phyloP scores from a whole-genome alignment of 495 filamentous ascomycete genomes.

The Penicillium egyptiacum region DNA sequence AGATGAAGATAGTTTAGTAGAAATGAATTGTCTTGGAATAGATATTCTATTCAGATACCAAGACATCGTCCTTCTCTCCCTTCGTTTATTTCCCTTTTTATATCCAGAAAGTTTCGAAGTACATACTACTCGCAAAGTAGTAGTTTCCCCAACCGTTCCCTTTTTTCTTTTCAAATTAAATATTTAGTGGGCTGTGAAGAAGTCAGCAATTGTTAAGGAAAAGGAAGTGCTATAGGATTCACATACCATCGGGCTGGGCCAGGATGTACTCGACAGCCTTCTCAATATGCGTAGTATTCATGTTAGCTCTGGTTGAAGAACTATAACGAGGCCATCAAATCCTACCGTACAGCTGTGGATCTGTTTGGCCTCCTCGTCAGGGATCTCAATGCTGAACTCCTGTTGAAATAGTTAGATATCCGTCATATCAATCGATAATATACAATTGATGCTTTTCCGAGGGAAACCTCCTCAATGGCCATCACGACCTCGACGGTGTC shows the following conservation, averaged over 20 bases:
- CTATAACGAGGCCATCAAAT: not conserved
- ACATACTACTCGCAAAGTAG: too few relatives aligned
- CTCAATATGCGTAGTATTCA: slow-evolving; percentile 58
- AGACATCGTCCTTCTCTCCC: too few relatives aligned
- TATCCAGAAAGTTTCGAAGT: too few relatives aligned
- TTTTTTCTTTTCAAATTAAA: slow-evolving; percentile 35
- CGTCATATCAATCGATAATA: too few relatives aligned
- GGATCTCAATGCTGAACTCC: slow-evolving; percentile 99
- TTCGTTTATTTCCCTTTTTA: too few relatives aligned
- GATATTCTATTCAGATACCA: too few relatives aligned
- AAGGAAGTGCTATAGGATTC: not conserved
- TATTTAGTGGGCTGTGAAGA: slow-evolving; percentile 43
- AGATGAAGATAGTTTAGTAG: too few relatives aligned
- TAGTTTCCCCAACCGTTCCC: too few relatives aligned
- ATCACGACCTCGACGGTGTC: slow-evolving; percentile 99
- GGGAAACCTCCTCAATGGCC: slow-evolving; percentile 90
- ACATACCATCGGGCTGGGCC: slow-evolving; percentile 80
- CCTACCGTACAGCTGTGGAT: slow-evolving; percentile 89
- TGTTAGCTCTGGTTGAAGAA: slow-evolving; percentile 13
- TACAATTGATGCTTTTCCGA: slow-evolving; percentile 16
- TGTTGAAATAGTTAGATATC: slow-evolving; percentile 45
- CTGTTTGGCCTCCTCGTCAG: slow-evolving; percentile 95
- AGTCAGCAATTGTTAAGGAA: slow-evolving; percentile 19
- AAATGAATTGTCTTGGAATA: too few relatives aligned
- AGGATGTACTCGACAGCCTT: slow-evolving; percentile 95